Base-by-base conservation (phyloP, 2,329 filamentous ascomycete species). In the Uncinocarpus reesii region DNA sequence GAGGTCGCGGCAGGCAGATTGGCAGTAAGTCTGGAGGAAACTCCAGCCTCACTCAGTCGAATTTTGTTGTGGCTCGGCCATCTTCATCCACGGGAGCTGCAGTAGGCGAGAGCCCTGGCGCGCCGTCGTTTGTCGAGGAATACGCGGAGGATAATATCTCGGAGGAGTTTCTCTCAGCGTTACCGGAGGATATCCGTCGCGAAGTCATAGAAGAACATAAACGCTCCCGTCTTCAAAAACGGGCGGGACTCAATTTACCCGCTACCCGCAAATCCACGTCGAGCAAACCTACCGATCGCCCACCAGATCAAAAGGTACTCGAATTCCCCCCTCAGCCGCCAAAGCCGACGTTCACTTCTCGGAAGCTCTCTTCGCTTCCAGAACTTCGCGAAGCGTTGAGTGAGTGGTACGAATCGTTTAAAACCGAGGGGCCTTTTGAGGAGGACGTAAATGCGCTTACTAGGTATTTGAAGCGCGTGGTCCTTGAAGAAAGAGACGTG, bases 191-290 rank as follows among this genome's bases (percentile, higher is more conserved):
- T 40, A 77, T 94, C 40, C 79, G 85, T 10, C 72, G 69, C 13
- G 89, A 96, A 65, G 75, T 96, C 5, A 65, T 95, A 1, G 80
- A 79, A 16, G 85, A 94, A 57, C 81, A 89, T 59, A 75, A 74
- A 28, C 76, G 76, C 16, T 65, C 69, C 16, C 78, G 74, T n/a
- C 70, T 83, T 16, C 78, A 79, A 8, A 75, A 79, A 31, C 72
- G 68, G 15, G 69, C 75, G 1, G 73, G 71, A 0, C 63, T 80
- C n/a, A 69, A 68, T 43, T 51, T 75, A 15, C 52, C 53, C 16
- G 31, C 38, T 2, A 32, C 29, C 6, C 44, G 44, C 21, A 42
- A 34, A 26, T 31, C 21, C 16, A 11, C 40, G 6, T 1, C 34
- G 43, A 29, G 15, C 28, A 41, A 42, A 7, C 44, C 26, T 34